A percentile compares a stretch with the other conserved stretches of the same genome.
phyloP scores from a whole-genome alignment of 2,329 filamentous ascomycete genomes.

The Cytospora piceae region DNA sequence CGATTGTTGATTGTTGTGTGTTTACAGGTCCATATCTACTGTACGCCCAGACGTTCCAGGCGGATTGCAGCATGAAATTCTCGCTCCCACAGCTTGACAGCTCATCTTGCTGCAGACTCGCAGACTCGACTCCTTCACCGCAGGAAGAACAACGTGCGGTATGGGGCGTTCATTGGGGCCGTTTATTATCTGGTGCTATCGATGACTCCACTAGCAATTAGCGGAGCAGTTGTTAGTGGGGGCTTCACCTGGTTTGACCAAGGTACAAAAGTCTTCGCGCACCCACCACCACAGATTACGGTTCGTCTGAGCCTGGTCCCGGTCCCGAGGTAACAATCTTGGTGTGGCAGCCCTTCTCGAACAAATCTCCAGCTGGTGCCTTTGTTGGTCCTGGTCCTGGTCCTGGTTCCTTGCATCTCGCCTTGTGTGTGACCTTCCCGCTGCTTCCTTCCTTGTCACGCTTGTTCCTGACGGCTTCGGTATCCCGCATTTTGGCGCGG shows the following conservation, averaged over 20 bases:
- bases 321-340: neutral
- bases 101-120: constrained; percentile 20
- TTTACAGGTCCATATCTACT: neutral
- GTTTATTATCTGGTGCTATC: constrained; percentile 20
- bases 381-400: no score
- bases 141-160: constrained; percentile 12
- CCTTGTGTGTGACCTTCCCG: constrained; percentile 5
- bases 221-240: constrained; percentile 25
- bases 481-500: constrained; percentile 1
- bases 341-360: neutral
- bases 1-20: neutral
- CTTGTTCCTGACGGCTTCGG: neutral
- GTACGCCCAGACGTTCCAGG: no score
- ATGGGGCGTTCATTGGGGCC: constrained; percentile 7
- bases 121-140: constrained; percentile 11
- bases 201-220: constrained; percentile 12
- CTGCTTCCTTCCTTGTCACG: neutral
- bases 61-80: neutral
- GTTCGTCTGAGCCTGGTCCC: neutral
- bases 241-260: neutral
- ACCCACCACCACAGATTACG: constrained; percentile 2
- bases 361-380: neutral
- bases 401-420: neutral
- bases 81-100: constrained; percentile 9
- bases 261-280: constrained; percentile 18